phyloP scores from a whole-genome alignment of 352 stramenopile genomes.

The Porosira glacialis region DNA sequence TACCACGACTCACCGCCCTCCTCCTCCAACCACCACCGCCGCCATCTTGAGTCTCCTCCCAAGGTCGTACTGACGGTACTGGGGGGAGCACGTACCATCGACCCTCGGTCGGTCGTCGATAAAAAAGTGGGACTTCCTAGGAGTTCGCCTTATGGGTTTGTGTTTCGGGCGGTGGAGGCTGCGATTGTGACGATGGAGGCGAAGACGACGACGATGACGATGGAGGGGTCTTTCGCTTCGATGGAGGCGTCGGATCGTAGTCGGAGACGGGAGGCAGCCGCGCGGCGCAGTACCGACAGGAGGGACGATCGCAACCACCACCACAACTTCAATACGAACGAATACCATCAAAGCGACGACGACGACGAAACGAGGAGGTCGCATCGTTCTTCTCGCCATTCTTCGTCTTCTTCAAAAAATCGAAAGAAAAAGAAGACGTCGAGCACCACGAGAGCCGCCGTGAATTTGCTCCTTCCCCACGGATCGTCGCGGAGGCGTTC shows the following conservation, averaged over 20 bases:
- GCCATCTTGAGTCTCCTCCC: constrained; percentile 38
- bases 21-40: constrained; percentile 27
- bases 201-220: no score
- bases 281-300: background rate
- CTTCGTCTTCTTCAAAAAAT: no score
- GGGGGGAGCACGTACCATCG: constrained; percentile 65
- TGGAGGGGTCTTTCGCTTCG: no score
- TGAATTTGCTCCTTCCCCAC: constrained; percentile 48
- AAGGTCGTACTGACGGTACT: constrained; percentile 49
- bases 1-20: constrained; percentile 76
- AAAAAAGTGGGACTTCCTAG: constrained; percentile 69
- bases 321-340: constrained; percentile 14
- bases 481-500: constrained; percentile 28
- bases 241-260: constrained; percentile 1
- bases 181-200: constrained; percentile 21
- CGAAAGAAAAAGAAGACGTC: constrained; percentile 19
- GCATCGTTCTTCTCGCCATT: no score
- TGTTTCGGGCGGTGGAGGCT: constrained; percentile 67
- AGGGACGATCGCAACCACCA: constrained; percentile 1
- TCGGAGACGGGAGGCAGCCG: constrained; percentile 5
- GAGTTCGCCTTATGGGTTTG: constrained; percentile 69
- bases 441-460: constrained; percentile 36
- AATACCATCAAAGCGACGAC: no score
- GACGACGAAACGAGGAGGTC: background rate
- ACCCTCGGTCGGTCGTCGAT: constrained; percentile 73